These are phyloP conservation scores for Metarhizium brunneum DNA, from an alignment of 2,329 filamentous ascomycete genomes.

Conservation along the genomic window DNA sequence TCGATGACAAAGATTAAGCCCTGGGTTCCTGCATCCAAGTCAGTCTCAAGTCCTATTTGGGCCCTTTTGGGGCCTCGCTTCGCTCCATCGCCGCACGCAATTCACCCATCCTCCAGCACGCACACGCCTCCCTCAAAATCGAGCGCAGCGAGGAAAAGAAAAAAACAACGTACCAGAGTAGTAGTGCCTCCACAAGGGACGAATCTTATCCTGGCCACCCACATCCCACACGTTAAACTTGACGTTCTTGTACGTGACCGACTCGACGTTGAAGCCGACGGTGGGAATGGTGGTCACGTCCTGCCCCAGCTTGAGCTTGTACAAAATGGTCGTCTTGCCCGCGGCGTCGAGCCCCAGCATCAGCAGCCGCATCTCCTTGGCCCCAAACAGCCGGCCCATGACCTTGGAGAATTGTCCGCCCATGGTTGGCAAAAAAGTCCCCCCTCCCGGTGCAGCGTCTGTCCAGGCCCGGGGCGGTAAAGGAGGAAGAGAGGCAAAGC, in stretches of 20 bases:
- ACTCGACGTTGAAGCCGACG: constrained; percentile 98
- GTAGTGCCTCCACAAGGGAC: constrained; percentile 95
- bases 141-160: neutral
- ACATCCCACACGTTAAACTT: constrained; percentile 99
- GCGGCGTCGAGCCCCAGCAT: constrained; percentile 98
- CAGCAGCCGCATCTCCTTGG: constrained; percentile 96
- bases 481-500: no score
- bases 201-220: constrained; percentile 97
- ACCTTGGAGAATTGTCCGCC: constrained; percentile 90
- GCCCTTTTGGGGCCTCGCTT: no score
- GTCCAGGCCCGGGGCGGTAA: no score
- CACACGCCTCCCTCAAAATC: neutral
- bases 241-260: constrained; percentile 97
- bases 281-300: constrained; percentile 98
- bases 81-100: no score
- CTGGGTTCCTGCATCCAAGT: constrained; percentile 61
- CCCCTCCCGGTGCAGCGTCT: no score
- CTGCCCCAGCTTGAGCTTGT: constrained; percentile 97
- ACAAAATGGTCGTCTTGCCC: constrained; percentile 97
- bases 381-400: constrained; percentile 98
- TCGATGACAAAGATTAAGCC: constrained; percentile 98
- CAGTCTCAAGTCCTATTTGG: neutral
- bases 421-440: constrained; percentile 46
- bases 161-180: constrained; percentile 56
- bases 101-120: no score